These are phyloP conservation scores for Anisodus tanguticus DNA, from an alignment of 257 asterid genomes.

Conservation along the genomic window DNA sequence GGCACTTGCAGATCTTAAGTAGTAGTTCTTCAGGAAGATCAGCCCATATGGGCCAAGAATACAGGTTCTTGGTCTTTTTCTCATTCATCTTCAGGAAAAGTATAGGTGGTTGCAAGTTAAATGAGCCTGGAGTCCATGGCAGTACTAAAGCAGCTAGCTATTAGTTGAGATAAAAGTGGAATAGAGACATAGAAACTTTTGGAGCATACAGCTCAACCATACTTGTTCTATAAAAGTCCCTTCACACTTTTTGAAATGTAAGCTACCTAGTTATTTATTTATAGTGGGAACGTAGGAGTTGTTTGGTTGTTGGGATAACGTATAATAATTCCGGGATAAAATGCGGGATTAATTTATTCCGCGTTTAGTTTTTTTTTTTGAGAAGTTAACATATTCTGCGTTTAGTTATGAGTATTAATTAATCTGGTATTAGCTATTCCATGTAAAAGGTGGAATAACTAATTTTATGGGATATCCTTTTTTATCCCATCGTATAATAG, in stretches of 20 bases:
- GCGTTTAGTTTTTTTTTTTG: too few species aligned
- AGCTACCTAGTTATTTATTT: not conserved
- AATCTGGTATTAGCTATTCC: too few species aligned
- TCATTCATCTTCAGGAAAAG: conserved; percentile 1
- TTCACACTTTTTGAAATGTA: not conserved
- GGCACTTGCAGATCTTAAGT: conserved; percentile 3
- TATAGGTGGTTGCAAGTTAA: not conserved
- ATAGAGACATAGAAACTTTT: conserved; percentile 1
- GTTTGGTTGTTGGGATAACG: too few species aligned
- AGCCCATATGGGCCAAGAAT: not conserved
- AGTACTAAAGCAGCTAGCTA: not conserved
- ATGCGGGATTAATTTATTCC: too few species aligned
- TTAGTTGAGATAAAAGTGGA: not conserved
- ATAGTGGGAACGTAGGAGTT: not conserved
- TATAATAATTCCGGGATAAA: too few species aligned
- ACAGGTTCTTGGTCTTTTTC: not conserved
- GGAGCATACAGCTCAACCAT: not conserved
- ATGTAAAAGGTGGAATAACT: too few species aligned
- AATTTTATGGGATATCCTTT: too few species aligned
- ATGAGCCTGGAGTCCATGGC: not conserved
- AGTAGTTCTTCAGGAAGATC: conserved; percentile 9
- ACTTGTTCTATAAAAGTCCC: not conserved
- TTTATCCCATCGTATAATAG: too few species aligned
- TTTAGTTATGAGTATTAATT: too few species aligned
- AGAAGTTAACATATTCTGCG: too few species aligned